Conservation (phyloP, 345 rosid genomes). For the Eucalyptus curtisii region DNA sequence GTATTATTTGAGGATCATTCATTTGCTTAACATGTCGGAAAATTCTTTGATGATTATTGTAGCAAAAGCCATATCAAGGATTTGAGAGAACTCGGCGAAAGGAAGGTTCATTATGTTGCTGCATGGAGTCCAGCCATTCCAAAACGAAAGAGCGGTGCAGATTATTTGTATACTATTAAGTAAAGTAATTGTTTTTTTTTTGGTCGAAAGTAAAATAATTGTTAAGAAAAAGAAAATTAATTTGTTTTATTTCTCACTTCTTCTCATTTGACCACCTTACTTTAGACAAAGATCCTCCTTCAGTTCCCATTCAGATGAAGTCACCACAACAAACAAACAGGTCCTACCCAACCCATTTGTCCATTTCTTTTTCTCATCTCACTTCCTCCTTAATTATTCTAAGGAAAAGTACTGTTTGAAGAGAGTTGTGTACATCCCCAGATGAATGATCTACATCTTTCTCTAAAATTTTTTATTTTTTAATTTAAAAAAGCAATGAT, state of each 20-base stretch:
- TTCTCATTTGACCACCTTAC: neutral
- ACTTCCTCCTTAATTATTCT: neutral
- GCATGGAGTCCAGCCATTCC: neutral
- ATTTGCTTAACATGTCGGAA: neutral
- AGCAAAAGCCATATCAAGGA: neutral
- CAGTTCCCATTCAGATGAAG: neutral
- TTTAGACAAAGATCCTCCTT: neutral
- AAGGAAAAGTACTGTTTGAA: neutral
- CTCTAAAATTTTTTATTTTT: neutral
- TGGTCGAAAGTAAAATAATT: neutral
- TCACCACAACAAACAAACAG: neutral
- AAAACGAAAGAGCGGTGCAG: neutral
- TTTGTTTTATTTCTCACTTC: neutral
- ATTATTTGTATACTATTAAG: neutral
- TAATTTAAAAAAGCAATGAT: neutral
- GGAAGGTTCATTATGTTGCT: neutral
- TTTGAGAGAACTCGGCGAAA: neutral
- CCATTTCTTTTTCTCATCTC: neutral
- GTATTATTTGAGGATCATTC: neutral
- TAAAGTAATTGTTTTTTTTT: neutral
- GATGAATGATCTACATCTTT: neutral
- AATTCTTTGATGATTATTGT: neutral
- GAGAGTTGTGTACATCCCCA: neutral
- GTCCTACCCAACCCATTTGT: neutral
- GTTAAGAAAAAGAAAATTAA: neutral